A percentile compares a stretch with the other conserved stretches of the same genome.
Evolutionary conservation across 2,329 filamentous ascomycete genomes (phyloP).

Genomic region (Fusarium sp.): DNA sequence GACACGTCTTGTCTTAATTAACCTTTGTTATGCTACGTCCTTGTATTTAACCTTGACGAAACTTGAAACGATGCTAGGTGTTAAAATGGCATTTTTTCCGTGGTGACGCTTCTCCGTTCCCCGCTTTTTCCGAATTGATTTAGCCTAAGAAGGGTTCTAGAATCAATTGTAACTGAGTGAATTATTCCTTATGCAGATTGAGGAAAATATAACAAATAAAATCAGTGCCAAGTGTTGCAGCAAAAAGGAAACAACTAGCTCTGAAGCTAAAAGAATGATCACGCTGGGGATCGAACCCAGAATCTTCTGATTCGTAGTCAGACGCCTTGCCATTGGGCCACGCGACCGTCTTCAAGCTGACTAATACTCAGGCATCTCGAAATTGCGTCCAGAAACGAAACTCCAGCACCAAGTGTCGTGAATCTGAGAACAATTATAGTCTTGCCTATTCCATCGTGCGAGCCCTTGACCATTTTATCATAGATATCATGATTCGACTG

Average conservation of each 20-base stretch:
- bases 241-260: too few relatives aligned
- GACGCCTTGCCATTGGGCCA: conserved; percentile 39
- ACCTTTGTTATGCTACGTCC: not conserved
- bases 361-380: not conserved
- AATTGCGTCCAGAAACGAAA: not conserved
- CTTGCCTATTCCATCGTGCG: fast-evolving
- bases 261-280: conserved; percentile 19
- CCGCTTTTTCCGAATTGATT: not conserved
- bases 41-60: conserved; percentile 2
- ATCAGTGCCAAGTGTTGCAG: too few relatives aligned
- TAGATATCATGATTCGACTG: too few relatives aligned
- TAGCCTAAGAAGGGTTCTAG: not conserved
- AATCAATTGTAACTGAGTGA: not conserved
- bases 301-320: conserved; percentile 42
- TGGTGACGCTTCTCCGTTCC: conserved; percentile 13
- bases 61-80: conserved; percentile 10
- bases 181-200: fast-evolving
- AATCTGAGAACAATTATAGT: not conserved
- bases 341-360: conserved; percentile 10
- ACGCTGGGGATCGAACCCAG: conserved; percentile 40
- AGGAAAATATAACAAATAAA: too few relatives aligned
- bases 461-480: too few relatives aligned
- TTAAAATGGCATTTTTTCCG: not conserved
- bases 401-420: fast-evolving
- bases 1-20: conserved; percentile 14